Conservation (phyloP, 305 asterid genomes). For the Rubia tinctorum region DNA sequence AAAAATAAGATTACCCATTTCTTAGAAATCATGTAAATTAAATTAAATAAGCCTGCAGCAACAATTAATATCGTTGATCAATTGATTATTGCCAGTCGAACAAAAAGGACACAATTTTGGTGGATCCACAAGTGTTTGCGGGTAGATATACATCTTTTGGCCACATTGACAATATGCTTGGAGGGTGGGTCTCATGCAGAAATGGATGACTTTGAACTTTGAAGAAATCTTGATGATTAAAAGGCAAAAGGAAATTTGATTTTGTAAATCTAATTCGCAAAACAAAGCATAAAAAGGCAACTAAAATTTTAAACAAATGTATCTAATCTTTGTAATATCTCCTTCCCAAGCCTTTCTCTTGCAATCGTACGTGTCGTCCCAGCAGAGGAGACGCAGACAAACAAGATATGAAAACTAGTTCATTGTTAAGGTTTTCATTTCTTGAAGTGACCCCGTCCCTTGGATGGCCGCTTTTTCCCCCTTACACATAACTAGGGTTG, state of each 20-base stretch:
- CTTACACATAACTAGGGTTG: too few species aligned
- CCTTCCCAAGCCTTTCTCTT: background rate
- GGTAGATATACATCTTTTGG: background rate
- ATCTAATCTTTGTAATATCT: too few species aligned
- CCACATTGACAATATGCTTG: background rate
- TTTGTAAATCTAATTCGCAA: background rate
- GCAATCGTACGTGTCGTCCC: too few species aligned
- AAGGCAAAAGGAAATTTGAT: background rate
- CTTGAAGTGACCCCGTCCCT: background rate
- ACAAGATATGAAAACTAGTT: too few species aligned
- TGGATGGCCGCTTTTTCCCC: too few species aligned
- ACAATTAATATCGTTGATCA: background rate
- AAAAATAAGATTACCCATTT: background rate
- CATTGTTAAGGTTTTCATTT: background rate
- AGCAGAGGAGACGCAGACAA: too few species aligned
- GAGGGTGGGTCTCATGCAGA: background rate
- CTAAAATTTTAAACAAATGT: background rate
- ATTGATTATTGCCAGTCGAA: background rate
- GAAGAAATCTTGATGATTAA: background rate
- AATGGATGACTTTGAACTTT: background rate
- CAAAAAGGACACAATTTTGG: background rate
- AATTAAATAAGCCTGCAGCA: background rate
- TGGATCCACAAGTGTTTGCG: conserved; percentile 2
- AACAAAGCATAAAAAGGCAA: background rate
- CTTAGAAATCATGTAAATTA: background rate